phyloP scores from a whole-genome alignment of 1,139 yeast species.

The Taphrina flavorubra region DNA sequence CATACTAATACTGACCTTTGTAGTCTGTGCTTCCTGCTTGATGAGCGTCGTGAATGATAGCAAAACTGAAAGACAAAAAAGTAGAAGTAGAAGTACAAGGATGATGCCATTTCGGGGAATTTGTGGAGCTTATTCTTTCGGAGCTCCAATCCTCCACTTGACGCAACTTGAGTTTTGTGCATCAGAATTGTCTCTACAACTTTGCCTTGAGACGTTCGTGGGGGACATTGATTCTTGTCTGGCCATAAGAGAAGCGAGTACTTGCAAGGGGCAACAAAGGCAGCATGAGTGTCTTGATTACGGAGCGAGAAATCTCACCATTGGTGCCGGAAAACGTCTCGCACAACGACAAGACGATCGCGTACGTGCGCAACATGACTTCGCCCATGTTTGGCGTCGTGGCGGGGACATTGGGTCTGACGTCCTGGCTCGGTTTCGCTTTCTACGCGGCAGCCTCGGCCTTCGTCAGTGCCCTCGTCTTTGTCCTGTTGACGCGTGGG shows the following conservation, averaged over 20 bases:
- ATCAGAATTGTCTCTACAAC: no score
- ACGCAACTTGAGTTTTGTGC: neutral
- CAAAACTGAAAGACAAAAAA: no score
- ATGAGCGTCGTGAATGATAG: no score
- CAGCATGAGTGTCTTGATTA: neutral
- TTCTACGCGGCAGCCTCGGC: conserved; percentile 27
- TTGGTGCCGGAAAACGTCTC: conserved; percentile 35
- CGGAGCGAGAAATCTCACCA: conserved; percentile 27
- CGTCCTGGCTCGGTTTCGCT: conserved; percentile 38
- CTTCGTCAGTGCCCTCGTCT: conserved; percentile 34
- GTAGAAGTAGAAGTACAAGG: neutral
- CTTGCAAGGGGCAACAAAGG: neutral
- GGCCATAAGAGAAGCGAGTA: no score
- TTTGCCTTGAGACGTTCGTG: no score
- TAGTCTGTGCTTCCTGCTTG: no score
- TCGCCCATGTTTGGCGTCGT: conserved; percentile 40
- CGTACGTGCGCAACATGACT: conserved; percentile 41
- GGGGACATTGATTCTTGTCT: no score
- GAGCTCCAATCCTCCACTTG: neutral
- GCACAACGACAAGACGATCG: conserved; percentile 31
- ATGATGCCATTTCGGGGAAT: conserved; percentile 10
- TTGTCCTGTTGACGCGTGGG: conserved; percentile 19
- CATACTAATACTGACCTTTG: neutral
- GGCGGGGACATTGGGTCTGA: conserved; percentile 42
- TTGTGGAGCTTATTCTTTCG: conserved; percentile 1